Conservation (phyloP, 208 protist genomes). For the Trypanosoma scelopori region DNA sequence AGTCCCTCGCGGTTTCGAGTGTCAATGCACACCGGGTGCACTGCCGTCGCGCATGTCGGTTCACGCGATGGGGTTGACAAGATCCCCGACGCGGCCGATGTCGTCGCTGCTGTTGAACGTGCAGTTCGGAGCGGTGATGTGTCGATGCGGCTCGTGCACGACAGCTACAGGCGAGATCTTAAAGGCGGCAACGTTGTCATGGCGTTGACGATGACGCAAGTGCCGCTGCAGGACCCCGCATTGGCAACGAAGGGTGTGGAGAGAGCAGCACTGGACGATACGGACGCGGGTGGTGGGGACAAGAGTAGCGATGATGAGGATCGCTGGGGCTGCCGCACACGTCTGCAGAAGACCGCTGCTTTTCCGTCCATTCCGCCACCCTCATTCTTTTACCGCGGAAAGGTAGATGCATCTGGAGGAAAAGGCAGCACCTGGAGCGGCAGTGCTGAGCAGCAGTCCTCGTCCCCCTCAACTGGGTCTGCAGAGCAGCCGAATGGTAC, state of each 20-base stretch:
- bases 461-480: neutral
- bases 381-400: constrained; percentile 11
- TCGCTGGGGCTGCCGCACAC: neutral
- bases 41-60: neutral
- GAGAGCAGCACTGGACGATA: neutral
- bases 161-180: constrained; percentile 10
- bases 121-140: neutral
- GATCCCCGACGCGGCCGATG: neutral
- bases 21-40: neutral
- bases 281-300: neutral
- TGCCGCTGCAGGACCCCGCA: neutral
- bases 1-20: constrained; percentile 8
- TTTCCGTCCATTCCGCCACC: neutral
- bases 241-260: neutral
- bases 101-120: neutral
- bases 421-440: neutral
- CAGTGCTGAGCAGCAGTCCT: no score
- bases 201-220: neutral
- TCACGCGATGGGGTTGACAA: neutral
- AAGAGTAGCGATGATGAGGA: neutral
- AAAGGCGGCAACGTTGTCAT: constrained; percentile 8
- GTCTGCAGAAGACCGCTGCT: neutral
- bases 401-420: neutral
- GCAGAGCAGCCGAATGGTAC: neutral
- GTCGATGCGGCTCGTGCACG: neutral